Conservation (phyloP, 1,284 basidiomycete species). For the Rhizoctonia solani region DNA sequence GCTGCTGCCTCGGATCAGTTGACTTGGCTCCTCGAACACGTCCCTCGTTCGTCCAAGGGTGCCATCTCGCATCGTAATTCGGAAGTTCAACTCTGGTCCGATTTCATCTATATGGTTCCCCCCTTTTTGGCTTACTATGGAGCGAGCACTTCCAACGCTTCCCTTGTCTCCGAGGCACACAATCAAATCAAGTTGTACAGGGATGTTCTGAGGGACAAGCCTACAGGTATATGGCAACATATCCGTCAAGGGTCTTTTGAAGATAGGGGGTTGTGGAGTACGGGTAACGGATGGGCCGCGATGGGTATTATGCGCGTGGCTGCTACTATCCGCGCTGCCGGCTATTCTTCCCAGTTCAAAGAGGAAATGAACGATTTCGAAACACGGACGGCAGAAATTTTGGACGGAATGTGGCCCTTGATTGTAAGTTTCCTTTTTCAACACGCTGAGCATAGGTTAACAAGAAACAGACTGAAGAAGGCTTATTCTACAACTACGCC, state of each 20-base stretch:
- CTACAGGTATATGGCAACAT: constrained; percentile 38
- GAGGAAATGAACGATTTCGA: constrained; percentile 63
- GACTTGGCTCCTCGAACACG: constrained; percentile 50
- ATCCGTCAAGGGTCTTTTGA: constrained; percentile 34
- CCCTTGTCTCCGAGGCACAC: constrained; percentile 51
- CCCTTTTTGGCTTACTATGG: constrained; percentile 58
- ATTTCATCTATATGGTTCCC: constrained; percentile 50
- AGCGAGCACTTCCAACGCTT: constrained; percentile 50
- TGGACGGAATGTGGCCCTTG: constrained; percentile 66
- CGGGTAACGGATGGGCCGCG: constrained; percentile 43
- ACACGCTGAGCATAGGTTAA: constrained; percentile 14
- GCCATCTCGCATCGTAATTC: constrained; percentile 49
- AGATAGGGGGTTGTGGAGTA: constrained; percentile 41
- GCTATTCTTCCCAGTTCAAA: constrained; percentile 46
- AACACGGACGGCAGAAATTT: constrained; percentile 73
- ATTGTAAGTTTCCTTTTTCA: constrained; percentile 47
- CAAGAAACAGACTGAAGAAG: constrained; percentile 25
- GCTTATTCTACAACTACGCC: constrained; percentile 76
- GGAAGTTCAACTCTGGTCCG: constrained; percentile 40
- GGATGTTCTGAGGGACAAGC: constrained; percentile 41
- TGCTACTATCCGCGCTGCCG: not conserved
- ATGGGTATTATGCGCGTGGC: constrained; percentile 44
- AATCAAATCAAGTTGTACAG: constrained; percentile 54
- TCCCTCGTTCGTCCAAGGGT: constrained; percentile 48
- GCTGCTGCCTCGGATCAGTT: constrained; percentile 48